These are phyloP conservation scores for Shiraia bambusicola DNA, from an alignment of 2,329 filamentous ascomycete species.

Conservation along the genomic window DNA sequence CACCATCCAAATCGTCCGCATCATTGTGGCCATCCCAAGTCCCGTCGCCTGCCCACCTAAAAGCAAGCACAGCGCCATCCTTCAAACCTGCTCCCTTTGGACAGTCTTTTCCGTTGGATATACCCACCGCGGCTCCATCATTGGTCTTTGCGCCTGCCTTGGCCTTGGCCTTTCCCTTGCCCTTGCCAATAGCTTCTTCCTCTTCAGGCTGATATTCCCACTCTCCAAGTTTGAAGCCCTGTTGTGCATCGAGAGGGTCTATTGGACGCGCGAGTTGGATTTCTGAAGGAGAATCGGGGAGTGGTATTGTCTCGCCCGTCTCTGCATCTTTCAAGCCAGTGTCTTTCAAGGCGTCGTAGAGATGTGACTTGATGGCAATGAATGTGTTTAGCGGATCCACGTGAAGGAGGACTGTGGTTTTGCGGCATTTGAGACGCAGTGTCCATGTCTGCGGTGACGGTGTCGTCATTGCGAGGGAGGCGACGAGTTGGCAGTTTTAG, in stretches of 20 bases:
- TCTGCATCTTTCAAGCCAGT: slow-evolving; percentile 38
- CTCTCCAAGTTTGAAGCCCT: slow-evolving; percentile 44
- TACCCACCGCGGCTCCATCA: slow-evolving; percentile 3
- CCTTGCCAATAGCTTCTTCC: slow-evolving; percentile 30
- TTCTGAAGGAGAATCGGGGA: slow-evolving; percentile 44
- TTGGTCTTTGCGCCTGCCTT: slow-evolving; percentile 11
- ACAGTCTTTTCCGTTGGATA: slow-evolving; percentile 25
- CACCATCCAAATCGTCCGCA: slow-evolving; percentile 15
- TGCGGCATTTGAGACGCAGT: slow-evolving; percentile 51
- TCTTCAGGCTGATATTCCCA: slow-evolving; percentile 33
- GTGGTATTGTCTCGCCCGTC: slow-evolving; percentile 34
- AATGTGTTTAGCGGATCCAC: slow-evolving; percentile 48
- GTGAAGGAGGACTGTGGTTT: slow-evolving; percentile 51
- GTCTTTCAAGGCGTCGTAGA: slow-evolving; percentile 46
- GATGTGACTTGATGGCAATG: slow-evolving; percentile 43
- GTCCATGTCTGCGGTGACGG: slow-evolving; percentile 42
- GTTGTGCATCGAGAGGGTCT: slow-evolving; percentile 43
- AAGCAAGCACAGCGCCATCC: slow-evolving; percentile 41
- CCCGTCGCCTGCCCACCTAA: slow-evolving; percentile 37
- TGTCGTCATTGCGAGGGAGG: slow-evolving; percentile 16
- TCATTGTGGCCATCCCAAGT: slow-evolving; percentile 18
- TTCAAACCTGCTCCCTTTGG: slow-evolving; percentile 40
- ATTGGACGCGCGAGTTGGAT: slow-evolving; percentile 47
- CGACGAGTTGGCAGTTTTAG: too few species aligned
- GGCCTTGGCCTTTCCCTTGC: slow-evolving; percentile 46